Percentiles rank a stretch among this genome's conserved stretches.
Conservation (phyloP, 257 asterid genomes). For the Datura wrightii region DNA sequence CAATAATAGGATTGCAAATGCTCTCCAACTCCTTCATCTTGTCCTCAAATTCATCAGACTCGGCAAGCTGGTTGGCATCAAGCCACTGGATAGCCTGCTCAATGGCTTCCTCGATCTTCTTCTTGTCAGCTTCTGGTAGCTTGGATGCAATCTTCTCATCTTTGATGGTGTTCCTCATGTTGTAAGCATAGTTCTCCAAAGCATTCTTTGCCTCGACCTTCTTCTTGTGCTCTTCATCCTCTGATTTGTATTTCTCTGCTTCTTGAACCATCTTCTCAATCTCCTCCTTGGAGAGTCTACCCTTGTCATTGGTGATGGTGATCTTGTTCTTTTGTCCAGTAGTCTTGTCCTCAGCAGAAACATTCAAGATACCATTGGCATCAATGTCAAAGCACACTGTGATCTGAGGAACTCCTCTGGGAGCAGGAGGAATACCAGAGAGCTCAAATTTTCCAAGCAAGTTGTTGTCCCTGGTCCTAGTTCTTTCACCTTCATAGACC, state of each 20-base stretch:
- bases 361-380: constrained; percentile 80
- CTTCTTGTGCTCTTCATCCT: constrained; percentile 89
- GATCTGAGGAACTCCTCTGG: constrained; percentile 86
- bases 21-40: constrained; percentile 44
- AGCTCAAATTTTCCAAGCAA: constrained; percentile 80
- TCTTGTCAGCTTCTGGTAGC: constrained; percentile 45
- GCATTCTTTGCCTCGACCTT: constrained; percentile 83
- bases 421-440: constrained; percentile 87
- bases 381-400: constrained; percentile 85
- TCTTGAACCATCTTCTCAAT: constrained; percentile 91
- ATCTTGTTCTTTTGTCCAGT: constrained; percentile 94
- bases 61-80: constrained; percentile 45
- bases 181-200: constrained; percentile 80
- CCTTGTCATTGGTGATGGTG: constrained; percentile 86
- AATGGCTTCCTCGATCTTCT: constrained; percentile 45
- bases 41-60: constrained; percentile 47
- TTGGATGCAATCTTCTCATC: constrained; percentile 82
- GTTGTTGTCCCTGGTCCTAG: constrained; percentile 80
- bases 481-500: constrained; percentile 80
- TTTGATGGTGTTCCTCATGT: constrained; percentile 88
- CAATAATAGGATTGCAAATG: constrained; percentile 26
- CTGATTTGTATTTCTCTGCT: constrained; percentile 82
- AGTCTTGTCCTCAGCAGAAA: constrained; percentile 88
- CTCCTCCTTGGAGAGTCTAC: constrained; percentile 79
- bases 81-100: constrained; percentile 46